Percentiles rank a stretch among this genome's conserved stretches.
Evolutionary conservation across 2,329 filamentous ascomycete genomes (phyloP).

Genomic region (Biscogniauxia sp.): DNA sequence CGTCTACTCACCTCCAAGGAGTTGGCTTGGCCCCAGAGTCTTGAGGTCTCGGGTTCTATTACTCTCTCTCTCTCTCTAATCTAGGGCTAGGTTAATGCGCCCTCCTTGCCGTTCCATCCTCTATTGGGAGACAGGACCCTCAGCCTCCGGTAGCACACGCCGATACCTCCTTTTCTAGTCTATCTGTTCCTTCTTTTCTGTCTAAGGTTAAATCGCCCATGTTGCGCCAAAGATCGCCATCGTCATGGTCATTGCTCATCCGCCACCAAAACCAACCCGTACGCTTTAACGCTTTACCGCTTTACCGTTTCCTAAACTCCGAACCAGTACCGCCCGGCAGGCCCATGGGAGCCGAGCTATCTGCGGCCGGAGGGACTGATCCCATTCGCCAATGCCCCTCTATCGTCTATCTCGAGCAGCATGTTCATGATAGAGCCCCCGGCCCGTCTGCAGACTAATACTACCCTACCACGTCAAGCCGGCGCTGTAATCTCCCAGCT

Average conservation of each 20-base stretch:
- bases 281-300: too few species aligned
- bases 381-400: conserved; percentile 23
- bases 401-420: conserved; percentile 22
- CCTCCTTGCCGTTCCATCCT: conserved; percentile 19
- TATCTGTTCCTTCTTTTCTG: neutral
- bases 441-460: conserved; percentile 24
- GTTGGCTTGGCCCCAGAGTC: conserved; percentile 3
- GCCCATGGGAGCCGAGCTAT: neutral
- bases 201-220: conserved; percentile 1
- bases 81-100: conserved; percentile 16
- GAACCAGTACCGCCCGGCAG: conserved; percentile 5
- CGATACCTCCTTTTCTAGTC: conserved; percentile 15
- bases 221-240: conserved; percentile 11
- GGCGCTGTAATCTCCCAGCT: conserved; percentile 64
- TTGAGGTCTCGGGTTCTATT: conserved; percentile 1
- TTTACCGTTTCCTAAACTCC: neutral
- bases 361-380: conserved; percentile 13
- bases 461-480: conserved; percentile 37
- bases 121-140: conserved; percentile 27
- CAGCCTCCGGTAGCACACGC: conserved; percentile 22
- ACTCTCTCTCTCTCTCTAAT: conserved; percentile 1
- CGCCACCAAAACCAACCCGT: neutral
- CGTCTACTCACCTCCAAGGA: conserved; percentile 8
- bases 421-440: neutral
- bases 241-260: neutral